These are phyloP conservation scores for Lasiodiplodia sp. DNA, from an alignment of 2,329 filamentous ascomycete species.

Conservation along the genomic window DNA sequence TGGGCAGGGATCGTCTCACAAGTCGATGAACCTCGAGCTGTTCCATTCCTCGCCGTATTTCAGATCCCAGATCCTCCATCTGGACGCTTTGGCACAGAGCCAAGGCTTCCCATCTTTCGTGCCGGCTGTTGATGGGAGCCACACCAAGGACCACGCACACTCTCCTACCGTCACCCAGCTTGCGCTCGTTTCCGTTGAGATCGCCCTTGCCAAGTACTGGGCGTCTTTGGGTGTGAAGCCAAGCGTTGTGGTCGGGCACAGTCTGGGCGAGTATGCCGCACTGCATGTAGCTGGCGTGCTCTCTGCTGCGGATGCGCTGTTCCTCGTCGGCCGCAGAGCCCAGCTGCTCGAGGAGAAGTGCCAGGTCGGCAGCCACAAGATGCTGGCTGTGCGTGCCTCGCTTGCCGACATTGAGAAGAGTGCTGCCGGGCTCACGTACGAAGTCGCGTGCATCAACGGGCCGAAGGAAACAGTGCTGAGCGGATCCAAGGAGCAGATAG, in stretches of 20 bases:
- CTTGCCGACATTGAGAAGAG: neutral
- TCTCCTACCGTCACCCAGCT: slow-evolving; percentile 44
- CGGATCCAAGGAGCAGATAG: slow-evolving; percentile 35
- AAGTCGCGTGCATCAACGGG: slow-evolving; percentile 44
- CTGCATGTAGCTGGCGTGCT: slow-evolving; percentile 47
- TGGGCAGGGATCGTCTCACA: slow-evolving; percentile 46
- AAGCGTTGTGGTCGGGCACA: slow-evolving; percentile 36
- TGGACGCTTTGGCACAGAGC: slow-evolving; percentile 40
- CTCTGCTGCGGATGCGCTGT: slow-evolving; percentile 43
- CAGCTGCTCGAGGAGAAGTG: slow-evolving; percentile 39
- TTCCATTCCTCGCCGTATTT: slow-evolving; percentile 37
- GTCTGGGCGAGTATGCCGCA: slow-evolving; percentile 52
- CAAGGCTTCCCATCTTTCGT: slow-evolving; percentile 43
- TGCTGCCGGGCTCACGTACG: slow-evolving; percentile 11
- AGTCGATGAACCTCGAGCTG: slow-evolving; percentile 33
- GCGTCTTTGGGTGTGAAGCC: slow-evolving; percentile 32
- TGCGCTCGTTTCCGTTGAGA: slow-evolving; percentile 49
- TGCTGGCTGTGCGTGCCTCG: slow-evolving; percentile 34
- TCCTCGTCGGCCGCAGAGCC: slow-evolving; percentile 46
- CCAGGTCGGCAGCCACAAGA: slow-evolving; percentile 36
- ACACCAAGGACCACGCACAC: slow-evolving; percentile 3
- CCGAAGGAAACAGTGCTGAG: slow-evolving; percentile 41
- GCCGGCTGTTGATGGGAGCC: slow-evolving; percentile 31
- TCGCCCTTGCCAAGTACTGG: slow-evolving; percentile 39
- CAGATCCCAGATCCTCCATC: slow-evolving; percentile 39